A percentile compares a stretch with the other conserved stretches of the same genome.
These are phyloP conservation scores for Cucurbita maxima DNA, from an alignment of 306 rosid genomes.

Conservation along the genomic window DNA sequence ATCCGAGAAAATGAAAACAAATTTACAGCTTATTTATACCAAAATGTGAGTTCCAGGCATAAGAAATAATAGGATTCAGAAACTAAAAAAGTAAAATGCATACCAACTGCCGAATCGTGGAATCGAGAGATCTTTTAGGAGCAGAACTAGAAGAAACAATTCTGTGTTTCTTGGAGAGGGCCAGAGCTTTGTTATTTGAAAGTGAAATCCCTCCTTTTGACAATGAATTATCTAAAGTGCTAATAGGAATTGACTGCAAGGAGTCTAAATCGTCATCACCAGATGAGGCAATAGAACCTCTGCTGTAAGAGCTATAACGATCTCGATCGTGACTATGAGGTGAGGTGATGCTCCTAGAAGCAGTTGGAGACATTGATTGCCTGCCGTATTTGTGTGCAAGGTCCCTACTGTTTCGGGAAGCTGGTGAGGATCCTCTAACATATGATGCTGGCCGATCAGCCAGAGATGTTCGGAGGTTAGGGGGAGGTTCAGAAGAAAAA, in stretches of 20 bases:
- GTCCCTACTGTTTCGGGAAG: conserved; percentile 50
- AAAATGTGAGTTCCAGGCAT: neutral
- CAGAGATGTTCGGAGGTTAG: conserved; percentile 74
- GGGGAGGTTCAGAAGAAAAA: conserved; percentile 72
- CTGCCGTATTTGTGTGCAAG: conserved; percentile 38
- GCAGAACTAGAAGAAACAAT: conserved; percentile 43
- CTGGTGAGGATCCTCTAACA: conserved; percentile 85
- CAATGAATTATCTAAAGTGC: conserved; percentile 44
- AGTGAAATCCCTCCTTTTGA: conserved; percentile 31
- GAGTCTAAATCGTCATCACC: conserved; percentile 76
- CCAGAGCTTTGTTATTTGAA: conserved; percentile 39
- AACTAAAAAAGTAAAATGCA: neutral
- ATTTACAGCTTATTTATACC: neutral
- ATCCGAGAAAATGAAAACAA: neutral
- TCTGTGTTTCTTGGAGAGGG: conserved; percentile 44
- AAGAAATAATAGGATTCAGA: neutral
- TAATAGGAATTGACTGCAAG: conserved; percentile 46
- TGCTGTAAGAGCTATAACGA: conserved; percentile 56
- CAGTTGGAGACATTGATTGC: conserved; percentile 73
- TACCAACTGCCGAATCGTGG: conserved; percentile 67
- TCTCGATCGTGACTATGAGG: conserved; percentile 65
- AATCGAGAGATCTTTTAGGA: conserved; percentile 63
- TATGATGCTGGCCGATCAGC: conserved; percentile 72
- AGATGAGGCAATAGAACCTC: conserved; percentile 68
- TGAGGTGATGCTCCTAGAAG: conserved; percentile 63